These are phyloP conservation scores for Rheum nobile DNA, from an alignment of 148 eudicot species.

Conservation along the genomic window DNA sequence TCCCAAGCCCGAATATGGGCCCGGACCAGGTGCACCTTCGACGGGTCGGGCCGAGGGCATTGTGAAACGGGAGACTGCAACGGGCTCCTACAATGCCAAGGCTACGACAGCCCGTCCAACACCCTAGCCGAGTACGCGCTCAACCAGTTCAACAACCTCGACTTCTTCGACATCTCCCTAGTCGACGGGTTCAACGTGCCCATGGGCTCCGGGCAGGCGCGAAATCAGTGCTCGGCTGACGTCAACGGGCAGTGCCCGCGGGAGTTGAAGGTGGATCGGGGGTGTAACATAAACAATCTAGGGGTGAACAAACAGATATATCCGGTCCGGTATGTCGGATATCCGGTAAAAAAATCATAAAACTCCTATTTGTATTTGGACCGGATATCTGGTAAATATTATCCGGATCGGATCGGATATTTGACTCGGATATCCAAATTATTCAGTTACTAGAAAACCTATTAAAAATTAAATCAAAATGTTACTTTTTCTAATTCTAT, in stretches of 20 bases:
- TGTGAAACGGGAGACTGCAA: constrained; percentile 36
- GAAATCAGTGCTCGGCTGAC: constrained; percentile 19
- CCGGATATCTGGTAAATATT: no score
- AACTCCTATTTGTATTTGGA: no score
- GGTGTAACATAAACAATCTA: no score
- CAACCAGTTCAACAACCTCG: constrained; percentile 18
- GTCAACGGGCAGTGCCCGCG: constrained; percentile 24
- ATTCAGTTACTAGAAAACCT: no score
- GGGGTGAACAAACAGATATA: no score
- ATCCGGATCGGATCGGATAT: no score
- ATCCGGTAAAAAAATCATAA: no score
- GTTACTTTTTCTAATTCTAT: no score
- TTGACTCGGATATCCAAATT: no score
- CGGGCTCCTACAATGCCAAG: constrained; percentile 27
- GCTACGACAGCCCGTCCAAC: constrained; percentile 24
- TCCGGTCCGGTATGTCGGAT: no score
- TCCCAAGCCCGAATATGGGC: constrained; percentile 23
- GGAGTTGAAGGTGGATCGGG: constrained; percentile 18
- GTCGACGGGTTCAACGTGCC: constrained; percentile 46
- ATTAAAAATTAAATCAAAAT: no score
- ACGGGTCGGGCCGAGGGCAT: constrained; percentile 12
- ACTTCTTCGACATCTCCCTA: constrained; percentile 45
- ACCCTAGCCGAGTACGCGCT: constrained; percentile 35
- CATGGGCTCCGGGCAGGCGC: constrained; percentile 29
- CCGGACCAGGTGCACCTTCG: constrained; percentile 27